Conservation (phyloP, 1,139 yeast species). For the Blastobotrys ciferrii region DNA sequence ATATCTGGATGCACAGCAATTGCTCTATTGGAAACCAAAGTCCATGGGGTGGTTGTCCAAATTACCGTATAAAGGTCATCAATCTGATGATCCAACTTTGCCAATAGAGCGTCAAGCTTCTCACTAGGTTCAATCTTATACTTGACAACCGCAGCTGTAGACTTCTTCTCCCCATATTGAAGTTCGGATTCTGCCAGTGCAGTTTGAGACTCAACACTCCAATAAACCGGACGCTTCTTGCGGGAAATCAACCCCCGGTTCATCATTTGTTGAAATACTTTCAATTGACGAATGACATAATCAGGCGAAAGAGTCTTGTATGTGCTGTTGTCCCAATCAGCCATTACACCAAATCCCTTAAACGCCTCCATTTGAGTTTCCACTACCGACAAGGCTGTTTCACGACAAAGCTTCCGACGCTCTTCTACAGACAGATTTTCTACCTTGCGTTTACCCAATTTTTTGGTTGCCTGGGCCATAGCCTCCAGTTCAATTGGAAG, state of each 20-base stretch:
- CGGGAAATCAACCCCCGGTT: slow-evolving; percentile 69
- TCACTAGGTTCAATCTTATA: slow-evolving; percentile 47
- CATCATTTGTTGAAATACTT: slow-evolving; percentile 65
- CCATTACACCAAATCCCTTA: slow-evolving; percentile 70
- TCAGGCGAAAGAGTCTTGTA: slow-evolving; percentile 70
- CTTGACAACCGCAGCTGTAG: slow-evolving; percentile 68
- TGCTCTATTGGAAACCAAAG: slow-evolving; percentile 83
- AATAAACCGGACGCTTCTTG: slow-evolving; percentile 91
- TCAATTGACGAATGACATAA: slow-evolving; percentile 73
- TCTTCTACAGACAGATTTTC: slow-evolving; percentile 46
- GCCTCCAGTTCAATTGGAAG: slow-evolving; percentile 92
- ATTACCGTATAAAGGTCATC: slow-evolving; percentile 41
- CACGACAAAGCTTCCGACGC: slow-evolving; percentile 61
- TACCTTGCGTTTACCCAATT: slow-evolving; percentile 38
- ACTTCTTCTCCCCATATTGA: slow-evolving; percentile 73
- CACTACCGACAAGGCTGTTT: slow-evolving; percentile 67
- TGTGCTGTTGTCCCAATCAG: slow-evolving; percentile 64
- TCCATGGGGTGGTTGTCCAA: slow-evolving; percentile 99
- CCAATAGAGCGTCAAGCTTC: slow-evolving; percentile 17
- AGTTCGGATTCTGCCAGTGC: slow-evolving; percentile 96
- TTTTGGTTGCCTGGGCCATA: slow-evolving; percentile 41
- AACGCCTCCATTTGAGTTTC: slow-evolving; percentile 63
- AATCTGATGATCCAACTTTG: slow-evolving; percentile 21
- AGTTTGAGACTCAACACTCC: slow-evolving; percentile 94
- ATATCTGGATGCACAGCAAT: slow-evolving; percentile 65